These are phyloP conservation scores for Trifolium dubium DNA, from an alignment of 306 rosid species.

Conservation along the genomic window DNA sequence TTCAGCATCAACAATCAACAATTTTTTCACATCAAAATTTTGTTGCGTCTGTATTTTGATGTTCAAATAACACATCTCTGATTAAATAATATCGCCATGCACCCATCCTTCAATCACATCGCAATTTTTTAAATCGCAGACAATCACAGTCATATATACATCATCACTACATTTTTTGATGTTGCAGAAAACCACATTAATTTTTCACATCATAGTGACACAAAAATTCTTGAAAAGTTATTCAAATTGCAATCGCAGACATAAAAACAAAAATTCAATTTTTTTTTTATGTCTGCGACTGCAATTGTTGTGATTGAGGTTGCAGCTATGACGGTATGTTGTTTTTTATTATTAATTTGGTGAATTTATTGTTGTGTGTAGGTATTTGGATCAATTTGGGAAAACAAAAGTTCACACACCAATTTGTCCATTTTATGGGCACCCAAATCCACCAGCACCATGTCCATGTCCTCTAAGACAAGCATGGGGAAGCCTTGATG, in stretches of 20 bases:
- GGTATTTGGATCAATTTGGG: conserved; percentile 95
- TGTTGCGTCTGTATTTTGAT: too few species aligned
- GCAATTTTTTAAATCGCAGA: background rate
- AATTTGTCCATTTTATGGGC: conserved; percentile 92
- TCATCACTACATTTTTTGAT: too few species aligned
- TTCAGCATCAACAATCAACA: too few species aligned
- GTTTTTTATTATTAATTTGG: background rate
- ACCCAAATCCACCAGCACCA: conserved; percentile 95
- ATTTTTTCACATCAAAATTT: too few species aligned
- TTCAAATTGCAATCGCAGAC: background rate
- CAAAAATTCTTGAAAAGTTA: background rate
- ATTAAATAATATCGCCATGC: too few species aligned
- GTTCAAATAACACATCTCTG: too few species aligned
- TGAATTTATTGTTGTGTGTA: conserved; percentile 6
- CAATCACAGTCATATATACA: background rate
- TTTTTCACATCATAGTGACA: background rate
- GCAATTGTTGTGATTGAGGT: background rate
- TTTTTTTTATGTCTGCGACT: too few species aligned
- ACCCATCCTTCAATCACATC: background rate
- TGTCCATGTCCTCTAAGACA: conserved; percentile 98
- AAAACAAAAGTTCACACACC: conserved; percentile 95
- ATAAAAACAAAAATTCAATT: too few species aligned
- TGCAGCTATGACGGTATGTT: background rate
- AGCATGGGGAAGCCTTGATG: conserved; percentile 99
- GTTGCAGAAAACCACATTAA: background rate